Evolutionary conservation across 2,329 filamentous ascomycete species (phyloP).

Genomic region (Talaromyces sp.): DNA sequence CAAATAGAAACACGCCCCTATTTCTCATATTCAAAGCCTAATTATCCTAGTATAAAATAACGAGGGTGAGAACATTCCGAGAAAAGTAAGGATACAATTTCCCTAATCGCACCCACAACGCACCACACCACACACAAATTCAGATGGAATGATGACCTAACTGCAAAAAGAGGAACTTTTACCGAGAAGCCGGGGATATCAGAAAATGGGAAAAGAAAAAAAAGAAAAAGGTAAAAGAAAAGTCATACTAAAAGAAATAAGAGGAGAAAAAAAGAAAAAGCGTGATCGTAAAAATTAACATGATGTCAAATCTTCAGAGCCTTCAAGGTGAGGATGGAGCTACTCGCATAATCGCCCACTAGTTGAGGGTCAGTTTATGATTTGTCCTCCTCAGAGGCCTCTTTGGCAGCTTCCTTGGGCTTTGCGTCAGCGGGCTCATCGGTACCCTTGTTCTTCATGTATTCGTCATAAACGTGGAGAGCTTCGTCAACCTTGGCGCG

Average conservation of each 20-base stretch:
- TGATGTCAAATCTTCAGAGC: constrained; percentile 13
- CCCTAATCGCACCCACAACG: constrained; percentile 7
- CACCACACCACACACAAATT: constrained; percentile 6
- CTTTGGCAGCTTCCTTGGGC: constrained; percentile 44
- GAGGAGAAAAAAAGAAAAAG: constrained; percentile 13
- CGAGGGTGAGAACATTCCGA: not conserved
- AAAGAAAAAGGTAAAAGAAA: constrained; percentile 24
- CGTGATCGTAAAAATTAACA: constrained; percentile 19
- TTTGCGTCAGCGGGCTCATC: constrained; percentile 44
- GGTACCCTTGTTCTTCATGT: constrained; percentile 77
- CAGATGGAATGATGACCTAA: constrained; percentile 6
- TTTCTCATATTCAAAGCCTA: constrained; percentile 9
- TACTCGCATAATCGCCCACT: constrained; percentile 15
- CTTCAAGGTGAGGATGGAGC: not conserved
- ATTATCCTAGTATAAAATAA: constrained; percentile 7
- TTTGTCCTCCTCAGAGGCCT: constrained; percentile 42
- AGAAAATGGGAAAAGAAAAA: constrained; percentile 32
- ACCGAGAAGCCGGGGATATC: constrained; percentile 39
- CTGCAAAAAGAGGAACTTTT: constrained; percentile 37
- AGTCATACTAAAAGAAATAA: constrained; percentile 23
- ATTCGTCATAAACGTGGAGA: constrained; percentile 95
- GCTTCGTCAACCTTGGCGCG: constrained; percentile 97
- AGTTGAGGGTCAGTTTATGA: constrained; percentile 28
- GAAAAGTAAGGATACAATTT: constrained; percentile 8
- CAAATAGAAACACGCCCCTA: constrained; percentile 2